These are phyloP conservation scores for Rasamsonia emersonii DNA, from an alignment of 2,329 filamentous ascomycete species.

Conservation along the genomic window DNA sequence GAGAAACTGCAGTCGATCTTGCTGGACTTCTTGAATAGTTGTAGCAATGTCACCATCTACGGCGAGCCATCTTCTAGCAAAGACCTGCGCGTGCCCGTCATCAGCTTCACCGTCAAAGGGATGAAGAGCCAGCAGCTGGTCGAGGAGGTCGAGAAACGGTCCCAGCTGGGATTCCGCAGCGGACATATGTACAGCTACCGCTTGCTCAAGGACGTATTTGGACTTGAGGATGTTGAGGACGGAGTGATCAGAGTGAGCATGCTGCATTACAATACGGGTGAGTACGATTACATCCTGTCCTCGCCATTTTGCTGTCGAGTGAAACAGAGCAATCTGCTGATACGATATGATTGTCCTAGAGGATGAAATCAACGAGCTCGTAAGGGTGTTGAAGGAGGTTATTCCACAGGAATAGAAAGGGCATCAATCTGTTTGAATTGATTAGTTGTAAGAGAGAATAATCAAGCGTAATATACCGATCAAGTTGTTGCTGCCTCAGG, in stretches of 20 bases:
- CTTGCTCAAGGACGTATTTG: conserved; percentile 51
- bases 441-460: no score
- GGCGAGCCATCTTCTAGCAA: conserved; percentile 46
- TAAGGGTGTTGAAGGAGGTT: conserved; percentile 12
- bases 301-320: neutral
- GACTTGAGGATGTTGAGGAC: conserved; percentile 48
- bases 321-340: neutral
- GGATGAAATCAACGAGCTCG: conserved; percentile 12
- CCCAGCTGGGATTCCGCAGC: conserved; percentile 55
- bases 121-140: conserved; percentile 51
- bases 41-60: conserved; percentile 48
- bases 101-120: conserved; percentile 58
- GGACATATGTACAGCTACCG: conserved; percentile 62
- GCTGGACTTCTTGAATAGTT: conserved; percentile 49
- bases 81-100: conserved; percentile 50
- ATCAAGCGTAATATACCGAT: no score
- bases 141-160: conserved; percentile 51
- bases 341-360: conserved; percentile 3
- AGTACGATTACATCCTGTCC: conserved; percentile 20
- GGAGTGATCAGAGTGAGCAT: conserved; percentile 63
- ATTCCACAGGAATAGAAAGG: conserved; percentile 4
- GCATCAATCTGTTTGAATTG: no score
- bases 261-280: conserved; percentile 63
- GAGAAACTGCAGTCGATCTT: conserved; percentile 50
- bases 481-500: no score